phyloP scores from a whole-genome alignment of 2,329 filamentous ascomycete genomes.

The Blastomyces gilchristii region DNA sequence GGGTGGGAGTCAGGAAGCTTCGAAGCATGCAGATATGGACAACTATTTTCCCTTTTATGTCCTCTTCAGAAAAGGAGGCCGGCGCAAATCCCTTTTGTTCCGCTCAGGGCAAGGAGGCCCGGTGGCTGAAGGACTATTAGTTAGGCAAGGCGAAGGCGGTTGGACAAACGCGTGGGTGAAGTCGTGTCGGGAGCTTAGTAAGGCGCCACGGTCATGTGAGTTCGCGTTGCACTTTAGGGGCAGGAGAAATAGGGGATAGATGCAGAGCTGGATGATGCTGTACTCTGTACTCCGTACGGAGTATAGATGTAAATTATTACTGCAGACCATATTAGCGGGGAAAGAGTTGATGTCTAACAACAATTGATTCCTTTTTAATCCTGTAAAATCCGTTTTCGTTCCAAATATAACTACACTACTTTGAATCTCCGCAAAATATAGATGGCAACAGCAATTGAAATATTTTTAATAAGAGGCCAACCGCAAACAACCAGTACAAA shows the following conservation, averaged over 20 bases:
- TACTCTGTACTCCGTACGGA: too few relatives aligned
- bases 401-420: neutral
- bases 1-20: neutral
- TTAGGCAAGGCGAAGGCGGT: neutral
- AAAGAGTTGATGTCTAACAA: neutral
- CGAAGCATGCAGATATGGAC: neutral
- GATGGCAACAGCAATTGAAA: neutral
- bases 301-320: neutral
- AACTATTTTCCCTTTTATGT: neutral
- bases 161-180: neutral
- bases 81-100: neutral
- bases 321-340: neutral
- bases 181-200: neutral
- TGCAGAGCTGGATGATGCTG: too few relatives aligned
- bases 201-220: neutral
- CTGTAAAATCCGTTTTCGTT: neutral
- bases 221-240: neutral
- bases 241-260: too few relatives aligned
- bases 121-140: neutral
- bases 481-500: neutral
- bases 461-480: neutral
- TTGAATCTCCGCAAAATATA: neutral
- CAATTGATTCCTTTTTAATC: neutral
- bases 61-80: neutral
- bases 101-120: neutral